A percentile compares a stretch with the other conserved stretches of the same genome.
Conservation (phyloP, 352 stramenopile species). For the Pythium monospermum region DNA sequence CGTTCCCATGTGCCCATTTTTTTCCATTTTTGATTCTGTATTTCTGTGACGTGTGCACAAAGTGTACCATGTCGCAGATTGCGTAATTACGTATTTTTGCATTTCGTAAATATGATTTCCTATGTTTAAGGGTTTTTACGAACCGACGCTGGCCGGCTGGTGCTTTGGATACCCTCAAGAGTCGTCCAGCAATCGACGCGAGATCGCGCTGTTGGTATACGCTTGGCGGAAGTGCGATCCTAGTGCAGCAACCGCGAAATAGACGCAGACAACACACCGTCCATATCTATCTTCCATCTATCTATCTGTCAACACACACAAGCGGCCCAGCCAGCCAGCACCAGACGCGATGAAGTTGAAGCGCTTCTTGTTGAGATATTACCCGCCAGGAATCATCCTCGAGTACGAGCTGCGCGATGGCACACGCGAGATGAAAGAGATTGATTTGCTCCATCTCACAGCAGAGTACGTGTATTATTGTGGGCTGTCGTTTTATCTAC, state of each 20-base stretch:
- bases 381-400: conserved; percentile 94
- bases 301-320: not conserved
- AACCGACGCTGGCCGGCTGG: conserved; percentile 16
- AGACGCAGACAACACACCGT: not conserved
- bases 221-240: not conserved
- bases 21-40: too few relatives aligned
- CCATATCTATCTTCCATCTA: too few relatives aligned
- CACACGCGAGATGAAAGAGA: conserved; percentile 93
- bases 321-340: not conserved
- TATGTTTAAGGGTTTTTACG: conserved; percentile 26
- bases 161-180: conserved; percentile 5
- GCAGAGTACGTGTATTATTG: conserved; percentile 88
- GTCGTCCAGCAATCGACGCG: conserved; percentile 3
- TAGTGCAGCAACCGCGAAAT: not conserved
- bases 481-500: too few relatives aligned
- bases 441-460: conserved; percentile 92
- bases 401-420: conserved; percentile 94
- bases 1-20: conserved; percentile 4
- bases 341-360: conserved; percentile 90
- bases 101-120: not conserved
- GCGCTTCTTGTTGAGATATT: conserved; percentile 94
- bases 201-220: not conserved
- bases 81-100: conserved; percentile 1
- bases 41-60: too few relatives aligned
- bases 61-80: not conserved